A percentile compares a stretch with the other conserved stretches of the same genome.
Evolutionary conservation across 306 rosid genomes (phyloP).

Genomic region (Astragalus membranaceus): DNA sequence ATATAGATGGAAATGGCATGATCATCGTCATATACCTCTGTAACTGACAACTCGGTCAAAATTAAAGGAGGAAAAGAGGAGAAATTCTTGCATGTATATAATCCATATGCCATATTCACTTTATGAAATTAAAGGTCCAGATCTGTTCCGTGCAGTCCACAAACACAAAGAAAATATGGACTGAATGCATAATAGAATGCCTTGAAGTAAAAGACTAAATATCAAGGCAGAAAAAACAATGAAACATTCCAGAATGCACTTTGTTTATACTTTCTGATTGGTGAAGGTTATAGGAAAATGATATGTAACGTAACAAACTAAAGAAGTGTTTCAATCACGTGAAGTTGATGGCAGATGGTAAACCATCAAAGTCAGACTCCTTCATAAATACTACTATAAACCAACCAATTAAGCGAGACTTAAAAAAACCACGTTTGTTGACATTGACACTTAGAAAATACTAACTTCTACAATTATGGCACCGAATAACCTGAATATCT

Average conservation of each 20-base stretch:
- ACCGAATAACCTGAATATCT: constrained; percentile 5
- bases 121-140: background rate
- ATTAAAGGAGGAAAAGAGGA: background rate
- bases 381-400: background rate
- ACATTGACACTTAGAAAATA: constrained; percentile 7
- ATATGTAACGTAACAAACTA: background rate
- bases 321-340: constrained; percentile 8
- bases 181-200: background rate
- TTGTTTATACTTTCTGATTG: background rate
- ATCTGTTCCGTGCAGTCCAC: background rate
- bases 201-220: background rate
- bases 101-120: background rate
- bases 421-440: background rate
- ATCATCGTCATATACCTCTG: background rate
- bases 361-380: background rate
- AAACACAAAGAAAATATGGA: background rate
- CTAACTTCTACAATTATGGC: background rate
- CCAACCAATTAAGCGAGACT: constrained; percentile 4
- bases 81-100: background rate
- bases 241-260: background rate
- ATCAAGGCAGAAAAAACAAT: background rate
- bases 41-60: constrained; percentile 2
- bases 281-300: background rate
- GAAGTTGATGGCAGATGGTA: background rate
- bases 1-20: background rate